Evolutionary conservation across 2,329 filamentous ascomycete species (phyloP), one percentile per base, ranked within the genome.

Genomic region (Sporothrix sp.): DNA sequence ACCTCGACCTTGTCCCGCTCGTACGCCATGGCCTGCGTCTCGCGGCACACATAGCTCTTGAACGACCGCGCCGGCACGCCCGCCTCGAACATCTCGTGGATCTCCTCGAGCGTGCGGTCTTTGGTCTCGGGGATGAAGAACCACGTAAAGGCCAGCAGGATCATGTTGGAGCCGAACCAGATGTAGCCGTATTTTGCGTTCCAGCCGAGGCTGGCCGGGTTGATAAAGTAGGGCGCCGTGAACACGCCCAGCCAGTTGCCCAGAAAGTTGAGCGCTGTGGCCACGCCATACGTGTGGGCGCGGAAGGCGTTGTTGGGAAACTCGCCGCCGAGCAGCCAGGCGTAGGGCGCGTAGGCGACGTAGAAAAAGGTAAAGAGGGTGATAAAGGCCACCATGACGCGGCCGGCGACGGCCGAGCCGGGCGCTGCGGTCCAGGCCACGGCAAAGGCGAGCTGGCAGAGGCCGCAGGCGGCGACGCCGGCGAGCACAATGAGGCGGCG

Each of bases 81-180:
- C 7, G 40, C 38, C 35, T 57, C 54, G 55, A 68, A 69, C 55
- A 75, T 73, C 35, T 66, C 66, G 36, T 73, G 66, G 44, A 75
- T 61, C 61, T 75, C 72, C 60, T 75, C 72, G 38, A 75, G 65
- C 9, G 69, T 73, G 45, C 70, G 66, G 21, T 68, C 66, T 38
- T 66, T 65, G 2, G 70, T 73, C 58, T 73, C 71, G 0, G 71
- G 69, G 25, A 71, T 67, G 44, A 73, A 64, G 53, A 74, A 68
- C 54, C 67, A 75, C 18, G 73, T 62, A 54, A 69, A 68, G 3
- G 65, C 27, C 9, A 61, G 61, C 4, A 64, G 53, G 9, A 67
- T 53, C 9, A 61, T 43, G 40, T 68, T 69, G 2, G 64, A 63
- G 6, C 58, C 64, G 37, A 68, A 68, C 68, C 67, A 70, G 37